Evolutionary conservation across 2,329 filamentous ascomycete genomes (phyloP).

Genomic region (Ophiosphaerella herpotricha): DNA sequence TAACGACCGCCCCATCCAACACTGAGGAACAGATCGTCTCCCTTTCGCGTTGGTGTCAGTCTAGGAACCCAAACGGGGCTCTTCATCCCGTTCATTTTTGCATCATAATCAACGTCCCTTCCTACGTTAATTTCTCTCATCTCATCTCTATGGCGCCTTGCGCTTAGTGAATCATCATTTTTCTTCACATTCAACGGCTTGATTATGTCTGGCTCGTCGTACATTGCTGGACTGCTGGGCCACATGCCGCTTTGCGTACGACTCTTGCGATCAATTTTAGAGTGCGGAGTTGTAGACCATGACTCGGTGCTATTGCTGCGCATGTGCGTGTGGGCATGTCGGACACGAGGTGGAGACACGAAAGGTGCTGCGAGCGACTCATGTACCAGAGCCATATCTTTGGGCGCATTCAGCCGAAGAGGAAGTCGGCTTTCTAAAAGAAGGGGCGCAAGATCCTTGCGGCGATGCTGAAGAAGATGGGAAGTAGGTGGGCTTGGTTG

Average conservation of each 20-base stretch:
- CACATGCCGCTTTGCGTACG: slow-evolving; percentile 32
- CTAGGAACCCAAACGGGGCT: slow-evolving; percentile 66
- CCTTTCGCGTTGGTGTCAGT: slow-evolving; percentile 68
- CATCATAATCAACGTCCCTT: slow-evolving; percentile 18
- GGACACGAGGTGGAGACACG: slow-evolving; percentile 30
- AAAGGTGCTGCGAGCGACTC: slow-evolving; percentile 29
- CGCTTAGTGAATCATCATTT: slow-evolving; percentile 26
- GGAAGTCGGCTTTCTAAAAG: slow-evolving; percentile 40
- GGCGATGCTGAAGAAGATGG: slow-evolving; percentile 17
- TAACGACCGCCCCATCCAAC: slow-evolving; percentile 37
- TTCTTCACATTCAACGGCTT: slow-evolving; percentile 31
- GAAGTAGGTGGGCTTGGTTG: slow-evolving; percentile 17
- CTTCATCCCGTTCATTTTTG: slow-evolving; percentile 30
- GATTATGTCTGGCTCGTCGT: slow-evolving; percentile 29
- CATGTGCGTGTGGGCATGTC: slow-evolving; percentile 25
- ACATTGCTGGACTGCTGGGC: slow-evolving; percentile 33
- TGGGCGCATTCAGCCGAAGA: slow-evolving; percentile 4
- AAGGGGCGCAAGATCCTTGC: slow-evolving; percentile 27
- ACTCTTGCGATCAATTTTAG: slow-evolving; percentile 25
- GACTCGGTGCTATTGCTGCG: slow-evolving; percentile 32
- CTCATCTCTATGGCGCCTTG: slow-evolving; percentile 19
- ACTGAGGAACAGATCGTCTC: slow-evolving; percentile 64
- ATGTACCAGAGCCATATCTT: background rate
- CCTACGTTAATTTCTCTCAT: slow-evolving; percentile 24
- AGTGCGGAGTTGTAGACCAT: slow-evolving; percentile 23